Evolutionary conservation across 495 filamentous ascomycete genomes (phyloP), one percentile per base, ranked within the genome.

Genomic region (Friedmanniomyces endolithicus): DNA sequence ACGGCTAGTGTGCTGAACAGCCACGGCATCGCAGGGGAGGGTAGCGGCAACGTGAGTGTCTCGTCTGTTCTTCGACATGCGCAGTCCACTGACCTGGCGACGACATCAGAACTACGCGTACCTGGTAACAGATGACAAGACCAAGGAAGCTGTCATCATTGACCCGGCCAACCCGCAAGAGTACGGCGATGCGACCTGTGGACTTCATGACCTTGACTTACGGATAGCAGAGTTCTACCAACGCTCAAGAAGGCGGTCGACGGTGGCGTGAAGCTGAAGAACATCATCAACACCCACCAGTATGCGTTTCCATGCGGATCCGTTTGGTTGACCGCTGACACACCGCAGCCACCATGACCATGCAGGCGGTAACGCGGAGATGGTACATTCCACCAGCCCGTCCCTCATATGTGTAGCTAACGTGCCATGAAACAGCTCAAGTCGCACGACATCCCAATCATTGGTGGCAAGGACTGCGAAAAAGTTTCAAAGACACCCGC

Each of bases 231-330:
- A 63, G 94, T 98, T 25, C 71, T 81, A 0, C 90, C 92, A 0
- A 77, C 86, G 7, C 67, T 98, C 43, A 78, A 89, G 68, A 72
- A 85, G 55, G 83, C 90, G 25, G 63, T 79, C 14, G 70, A 72
- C 43, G 81, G 84, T 2, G 78, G 80, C 57, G 89, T 94, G 64
- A 87, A 94, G 57, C 73, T 98, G 20, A 88, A 76, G 1, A 85
- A 81, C 9, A 94, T 98, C 67, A 81, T 97, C 53, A 98, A 97
- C 62, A 98, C 92, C 1, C 92, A 98, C 63, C 94, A 97, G 90
- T 95, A 73, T 67, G 84, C 67, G 6, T 35, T 37, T 27, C 29
- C 24, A 46, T 37, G 17, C 14, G n/a, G 20, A 1, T 40, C 19
- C 14, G 11, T 27, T 23, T 17, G 48, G 17, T 14, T 51, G 46